Evolutionary conservation across 768 basidiomycete genomes (phyloP).

Genomic region (Phylloporus arenicola): DNA sequence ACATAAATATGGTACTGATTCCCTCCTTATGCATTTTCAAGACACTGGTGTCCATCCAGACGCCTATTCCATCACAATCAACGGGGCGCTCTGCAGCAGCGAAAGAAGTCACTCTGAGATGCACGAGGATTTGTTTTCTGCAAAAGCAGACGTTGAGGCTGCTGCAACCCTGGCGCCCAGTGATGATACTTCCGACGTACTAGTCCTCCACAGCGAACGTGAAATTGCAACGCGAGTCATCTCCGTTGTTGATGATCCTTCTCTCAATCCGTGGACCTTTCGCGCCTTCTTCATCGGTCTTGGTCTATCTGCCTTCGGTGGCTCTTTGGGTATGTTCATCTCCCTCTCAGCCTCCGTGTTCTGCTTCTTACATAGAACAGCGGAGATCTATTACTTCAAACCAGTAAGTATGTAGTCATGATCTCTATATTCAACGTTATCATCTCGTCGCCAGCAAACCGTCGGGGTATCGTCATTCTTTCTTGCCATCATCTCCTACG

Average conservation of each 20-base stretch:
- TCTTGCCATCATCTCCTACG: constrained; percentile 46
- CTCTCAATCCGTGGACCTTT: constrained; percentile 33
- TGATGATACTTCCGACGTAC: constrained; percentile 7
- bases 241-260: constrained; percentile 30
- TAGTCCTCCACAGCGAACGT: constrained; percentile 37
- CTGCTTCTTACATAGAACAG: constrained; percentile 20
- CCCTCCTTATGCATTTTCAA: background rate
- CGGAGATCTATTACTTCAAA: constrained; percentile 60
- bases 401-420: constrained; percentile 34
- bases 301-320: constrained; percentile 47
- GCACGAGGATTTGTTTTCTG: constrained; percentile 14
- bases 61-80: background rate
- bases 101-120: constrained; percentile 10
- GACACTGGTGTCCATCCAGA: background rate
- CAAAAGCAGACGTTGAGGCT: constrained; percentile 28
- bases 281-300: constrained; percentile 50
- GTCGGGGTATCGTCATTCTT: constrained; percentile 49
- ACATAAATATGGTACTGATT: too few relatives aligned
- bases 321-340: constrained; percentile 38
- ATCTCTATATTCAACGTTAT: background rate
- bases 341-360: background rate
- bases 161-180: background rate
- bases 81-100: background rate
- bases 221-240: constrained; percentile 47
- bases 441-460: constrained; percentile 38